phyloP scores from a whole-genome alignment of 2,329 filamentous ascomycete species.

The Epichloe bromicola region DNA sequence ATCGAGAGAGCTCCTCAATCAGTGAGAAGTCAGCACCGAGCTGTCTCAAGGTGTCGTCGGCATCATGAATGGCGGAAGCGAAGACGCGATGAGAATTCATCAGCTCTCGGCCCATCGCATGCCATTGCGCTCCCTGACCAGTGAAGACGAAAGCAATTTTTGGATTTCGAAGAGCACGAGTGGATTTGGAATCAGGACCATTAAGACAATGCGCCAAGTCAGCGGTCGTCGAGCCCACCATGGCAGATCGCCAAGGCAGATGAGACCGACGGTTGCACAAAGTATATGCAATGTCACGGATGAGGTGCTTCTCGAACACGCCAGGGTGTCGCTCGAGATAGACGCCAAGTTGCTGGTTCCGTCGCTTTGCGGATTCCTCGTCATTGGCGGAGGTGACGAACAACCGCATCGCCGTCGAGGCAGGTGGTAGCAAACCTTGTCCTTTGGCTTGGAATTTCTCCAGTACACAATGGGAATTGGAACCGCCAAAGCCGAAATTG shows the following conservation, averaged over 20 bases:
- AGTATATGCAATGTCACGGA: constrained; percentile 35
- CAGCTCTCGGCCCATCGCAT: constrained; percentile 25
- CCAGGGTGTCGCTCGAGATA: constrained; percentile 29
- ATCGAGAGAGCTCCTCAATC: constrained; percentile 23
- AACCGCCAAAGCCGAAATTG: constrained; percentile 33
- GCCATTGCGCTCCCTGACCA: constrained; percentile 27
- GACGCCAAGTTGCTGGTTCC: constrained; percentile 21
- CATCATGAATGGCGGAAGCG: constrained; percentile 17
- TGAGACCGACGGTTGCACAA: constrained; percentile 31
- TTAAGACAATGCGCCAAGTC: constrained; percentile 33
- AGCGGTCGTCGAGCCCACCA: constrained; percentile 29
- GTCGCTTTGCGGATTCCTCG: constrained; percentile 19
- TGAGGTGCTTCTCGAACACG: constrained; percentile 28
- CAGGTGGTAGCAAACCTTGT: constrained; percentile 5
- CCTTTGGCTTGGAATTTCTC: constrained; percentile 10
- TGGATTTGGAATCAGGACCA: constrained; percentile 9
- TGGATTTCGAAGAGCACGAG: constrained; percentile 8
- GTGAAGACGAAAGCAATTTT: constrained; percentile 24
- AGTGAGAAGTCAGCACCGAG: constrained; percentile 25
- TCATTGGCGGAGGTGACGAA: constrained; percentile 30
- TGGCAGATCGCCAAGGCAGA: constrained; percentile 29
- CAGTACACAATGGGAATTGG: constrained; percentile 31
- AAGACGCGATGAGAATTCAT: constrained; percentile 23
- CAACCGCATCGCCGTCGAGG: constrained; percentile 16
- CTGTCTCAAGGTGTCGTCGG: constrained; percentile 19